Evolutionary conservation across 768 basidiomycete species (phyloP), one percentile per base, ranked within the genome.

Genomic region (Phaeolepiota aurea): DNA sequence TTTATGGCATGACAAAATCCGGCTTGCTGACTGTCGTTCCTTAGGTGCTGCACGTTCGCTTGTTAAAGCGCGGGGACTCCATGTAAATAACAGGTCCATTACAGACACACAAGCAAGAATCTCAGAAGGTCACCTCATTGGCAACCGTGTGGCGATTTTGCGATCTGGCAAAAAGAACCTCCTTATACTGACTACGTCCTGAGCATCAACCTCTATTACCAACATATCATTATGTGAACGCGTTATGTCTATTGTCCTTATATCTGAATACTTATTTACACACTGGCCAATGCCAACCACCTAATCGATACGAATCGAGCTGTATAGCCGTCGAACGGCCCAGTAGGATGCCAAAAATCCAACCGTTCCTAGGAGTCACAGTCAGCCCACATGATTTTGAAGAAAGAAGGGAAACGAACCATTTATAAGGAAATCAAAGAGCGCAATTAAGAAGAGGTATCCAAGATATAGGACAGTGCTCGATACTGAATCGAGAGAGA

Each of bases 271-370:
- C 22, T 20, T 30, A 10, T 32, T 21, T 20, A 31, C 20, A 19
- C 28, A 22, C 20, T 10, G 14, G n/a, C 13, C 15, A 16, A 18
- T 34, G 28, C 13, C 37, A 28, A 33, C 19, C 38, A 42, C 41
- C 48, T 62, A 76, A 62, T 91, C 87, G 38, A 89, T 76, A 28
- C 88, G 80, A 47, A 90, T 87, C 20, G 86, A 77, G 43, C 72
- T 73, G 57, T 97, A 97, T 43, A 97, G 61, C 59, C 68, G 76
- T 45, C 85, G 72, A 31, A 96, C 76, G n/a, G 87, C 88, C 82
- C 87, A 93, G 50, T 91, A 93, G 3, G 84, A 78, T 15, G 90
- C 85, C 30, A 92, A 67, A 69, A 92, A 96, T 7, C 92, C 92
- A 49, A 96, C 89, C 9, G 88, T 85, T 28, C 89, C 88, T 82